Evolutionary conservation across 2,329 filamentous ascomycete species (phyloP).

Genomic region (Monosporascus sp.): DNA sequence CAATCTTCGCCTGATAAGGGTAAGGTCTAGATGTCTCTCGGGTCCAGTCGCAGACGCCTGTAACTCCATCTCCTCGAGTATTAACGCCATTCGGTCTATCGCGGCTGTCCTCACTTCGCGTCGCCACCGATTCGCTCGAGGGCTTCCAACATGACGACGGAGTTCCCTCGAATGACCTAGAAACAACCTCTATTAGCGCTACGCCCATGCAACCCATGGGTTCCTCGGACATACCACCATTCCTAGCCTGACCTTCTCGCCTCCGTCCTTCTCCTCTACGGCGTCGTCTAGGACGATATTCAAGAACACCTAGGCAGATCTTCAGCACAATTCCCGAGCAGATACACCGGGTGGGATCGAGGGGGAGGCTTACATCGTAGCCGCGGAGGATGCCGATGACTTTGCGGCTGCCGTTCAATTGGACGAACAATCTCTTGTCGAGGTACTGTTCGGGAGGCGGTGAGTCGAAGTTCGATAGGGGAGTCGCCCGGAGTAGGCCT

Average conservation of each 20-base stretch:
- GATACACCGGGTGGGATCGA: background rate
- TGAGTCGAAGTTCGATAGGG: conserved; percentile 7
- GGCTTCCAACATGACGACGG: conserved; percentile 95
- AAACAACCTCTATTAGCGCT: conserved; percentile 18
- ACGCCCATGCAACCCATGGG: background rate
- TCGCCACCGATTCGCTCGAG: conserved; percentile 63
- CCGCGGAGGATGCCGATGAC: conserved; percentile 91
- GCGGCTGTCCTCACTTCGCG: conserved; percentile 20
- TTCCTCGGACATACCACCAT: conserved; percentile 69
- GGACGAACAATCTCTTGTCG: conserved; percentile 97
- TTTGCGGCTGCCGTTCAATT: conserved; percentile 95
- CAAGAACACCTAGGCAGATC: conserved; percentile 71
- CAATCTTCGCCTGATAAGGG: too few species aligned
- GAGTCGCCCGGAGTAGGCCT: background rate
- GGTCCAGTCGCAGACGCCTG: too few species aligned
- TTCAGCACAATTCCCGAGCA: conserved; percentile 13
- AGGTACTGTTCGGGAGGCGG: conserved; percentile 65
- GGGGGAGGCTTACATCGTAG: conserved; percentile 72
- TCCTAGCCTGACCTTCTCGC: conserved; percentile 84
- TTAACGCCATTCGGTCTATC: too few species aligned
- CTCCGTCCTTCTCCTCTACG: conserved; percentile 86
- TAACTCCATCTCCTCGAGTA: too few species aligned
- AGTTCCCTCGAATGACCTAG: conserved; percentile 93
- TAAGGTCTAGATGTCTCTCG: too few species aligned
- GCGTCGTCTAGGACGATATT: conserved; percentile 98